phyloP scores from a whole-genome alignment of 1,284 basidiomycete genomes.

The Marasmius oreades region DNA sequence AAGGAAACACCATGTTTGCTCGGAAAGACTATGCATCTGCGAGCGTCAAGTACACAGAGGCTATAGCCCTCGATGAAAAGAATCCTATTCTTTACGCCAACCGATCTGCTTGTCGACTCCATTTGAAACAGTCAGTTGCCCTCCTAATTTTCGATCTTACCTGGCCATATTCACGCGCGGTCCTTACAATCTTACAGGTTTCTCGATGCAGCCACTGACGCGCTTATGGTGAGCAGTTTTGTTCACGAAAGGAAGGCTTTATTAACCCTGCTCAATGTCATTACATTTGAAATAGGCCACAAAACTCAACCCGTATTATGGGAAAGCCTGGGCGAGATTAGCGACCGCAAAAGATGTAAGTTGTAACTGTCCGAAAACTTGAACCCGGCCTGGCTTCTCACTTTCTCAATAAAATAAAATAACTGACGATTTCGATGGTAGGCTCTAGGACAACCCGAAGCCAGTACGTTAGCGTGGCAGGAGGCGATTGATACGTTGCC shows the following conservation, averaged over 20 bases:
- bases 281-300: neutral
- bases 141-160: neutral
- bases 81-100: constrained; percentile 35
- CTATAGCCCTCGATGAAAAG: constrained; percentile 26
- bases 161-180: neutral
- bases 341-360: constrained; percentile 6
- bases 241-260: neutral
- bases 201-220: constrained; percentile 2
- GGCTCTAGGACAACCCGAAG: neutral
- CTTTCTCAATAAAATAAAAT: too few species aligned
- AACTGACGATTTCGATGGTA: neutral
- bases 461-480: constrained; percentile 1
- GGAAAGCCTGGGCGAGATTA: constrained; percentile 2
- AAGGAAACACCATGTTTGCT: constrained; percentile 33
- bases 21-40: constrained; percentile 29
- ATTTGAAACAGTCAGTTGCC: constrained; percentile 1
- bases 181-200: neutral
- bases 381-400: too few species aligned
- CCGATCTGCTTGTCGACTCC: constrained; percentile 28
- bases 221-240: neutral
- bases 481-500: neutral
- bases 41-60: constrained; percentile 30
- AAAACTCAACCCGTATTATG: constrained; percentile 1
- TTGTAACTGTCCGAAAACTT: neutral
- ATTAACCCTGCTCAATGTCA: neutral